Evolutionary conservation across 768 basidiomycete species (phyloP).

Genomic region (Boletus vinaceobasis): DNA sequence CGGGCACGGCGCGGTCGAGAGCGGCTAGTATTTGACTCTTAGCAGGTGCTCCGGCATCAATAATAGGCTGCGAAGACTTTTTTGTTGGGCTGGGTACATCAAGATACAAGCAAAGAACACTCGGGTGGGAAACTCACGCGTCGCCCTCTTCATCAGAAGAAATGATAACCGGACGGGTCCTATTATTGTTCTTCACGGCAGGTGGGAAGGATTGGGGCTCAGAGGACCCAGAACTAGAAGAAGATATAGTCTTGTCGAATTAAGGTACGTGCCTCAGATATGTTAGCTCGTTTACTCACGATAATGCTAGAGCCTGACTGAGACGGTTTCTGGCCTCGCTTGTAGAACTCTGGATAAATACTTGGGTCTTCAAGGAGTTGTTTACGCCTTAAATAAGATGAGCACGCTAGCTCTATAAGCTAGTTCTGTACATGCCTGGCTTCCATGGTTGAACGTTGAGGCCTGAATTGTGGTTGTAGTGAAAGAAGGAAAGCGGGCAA

Average conservation of each 20-base stretch:
- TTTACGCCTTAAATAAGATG: constrained; percentile 19
- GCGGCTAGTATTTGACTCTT: constrained; percentile 20
- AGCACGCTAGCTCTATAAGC: neutral
- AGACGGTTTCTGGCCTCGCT: constrained; percentile 17
- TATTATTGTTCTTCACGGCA: constrained; percentile 1
- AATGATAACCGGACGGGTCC: constrained; percentile 20
- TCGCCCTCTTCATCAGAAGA: constrained; percentile 32
- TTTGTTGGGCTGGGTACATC: constrained; percentile 8
- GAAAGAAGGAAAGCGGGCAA: neutral
- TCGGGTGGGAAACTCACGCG: constrained; percentile 3
- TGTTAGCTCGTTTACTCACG: constrained; percentile 13
- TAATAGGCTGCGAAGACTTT: neutral
- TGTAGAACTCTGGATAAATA: constrained; percentile 30
- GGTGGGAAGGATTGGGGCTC: constrained; percentile 20
- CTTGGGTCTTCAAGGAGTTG: constrained; percentile 25
- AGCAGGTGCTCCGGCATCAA: neutral
- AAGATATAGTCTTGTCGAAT: constrained; percentile 22
- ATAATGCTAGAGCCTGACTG: constrained; percentile 10
- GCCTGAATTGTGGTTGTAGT: neutral
- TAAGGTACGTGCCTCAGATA: neutral
- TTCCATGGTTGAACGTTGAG: constrained; percentile 26
- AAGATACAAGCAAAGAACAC: neutral
- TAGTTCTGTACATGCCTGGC: constrained; percentile 16
- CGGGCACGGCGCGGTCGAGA: constrained; percentile 24
- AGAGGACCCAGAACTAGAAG: constrained; percentile 19